These are phyloP conservation scores for Fusarium sp. DNA, from an alignment of 2,329 filamentous ascomycete species.

Conservation along the genomic window DNA sequence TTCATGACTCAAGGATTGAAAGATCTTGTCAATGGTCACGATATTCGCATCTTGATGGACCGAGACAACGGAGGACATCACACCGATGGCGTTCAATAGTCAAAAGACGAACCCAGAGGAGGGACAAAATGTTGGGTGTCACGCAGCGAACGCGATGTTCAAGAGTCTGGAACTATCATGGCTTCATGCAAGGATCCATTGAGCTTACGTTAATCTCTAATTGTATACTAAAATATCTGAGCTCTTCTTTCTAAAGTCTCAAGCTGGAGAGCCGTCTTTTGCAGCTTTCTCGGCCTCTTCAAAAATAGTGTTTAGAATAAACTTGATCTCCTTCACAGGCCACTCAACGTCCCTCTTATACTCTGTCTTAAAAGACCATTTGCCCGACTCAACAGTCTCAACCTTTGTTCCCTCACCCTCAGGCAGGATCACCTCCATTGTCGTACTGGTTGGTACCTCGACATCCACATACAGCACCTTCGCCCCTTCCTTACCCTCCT, in stretches of 20 bases:
- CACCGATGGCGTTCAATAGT: not conserved
- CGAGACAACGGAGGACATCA: not conserved
- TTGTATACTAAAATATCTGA: too few relatives aligned
- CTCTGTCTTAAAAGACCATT: constrained; percentile 24
- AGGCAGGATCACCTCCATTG: constrained; percentile 39
- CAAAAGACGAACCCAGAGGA: not conserved
- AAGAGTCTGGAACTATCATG: not conserved
- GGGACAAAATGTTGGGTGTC: not conserved
- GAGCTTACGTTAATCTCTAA: too few relatives aligned
- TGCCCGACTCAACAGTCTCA: constrained; percentile 32
- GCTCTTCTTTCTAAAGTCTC: not conserved
- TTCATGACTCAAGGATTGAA: not conserved
- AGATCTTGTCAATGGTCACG: fast-evolving
- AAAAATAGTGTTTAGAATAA: not conserved
- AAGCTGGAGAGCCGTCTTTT: not conserved
- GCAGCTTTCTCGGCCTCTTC: not conserved
- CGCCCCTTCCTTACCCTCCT: constrained; percentile 15
- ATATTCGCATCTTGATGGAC: not conserved
- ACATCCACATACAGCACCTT: constrained; percentile 21
- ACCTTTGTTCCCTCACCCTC: not conserved
- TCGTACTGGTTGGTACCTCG: constrained; percentile 28
- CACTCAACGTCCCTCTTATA: not conserved
- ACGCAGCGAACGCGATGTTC: not conserved
- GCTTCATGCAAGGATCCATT: not conserved
- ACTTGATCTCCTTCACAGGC: constrained; percentile 26